These are phyloP conservation scores for Wickerhamomyces sp. DNA, from an alignment of 1,139 yeast genomes.

Conservation along the genomic window DNA sequence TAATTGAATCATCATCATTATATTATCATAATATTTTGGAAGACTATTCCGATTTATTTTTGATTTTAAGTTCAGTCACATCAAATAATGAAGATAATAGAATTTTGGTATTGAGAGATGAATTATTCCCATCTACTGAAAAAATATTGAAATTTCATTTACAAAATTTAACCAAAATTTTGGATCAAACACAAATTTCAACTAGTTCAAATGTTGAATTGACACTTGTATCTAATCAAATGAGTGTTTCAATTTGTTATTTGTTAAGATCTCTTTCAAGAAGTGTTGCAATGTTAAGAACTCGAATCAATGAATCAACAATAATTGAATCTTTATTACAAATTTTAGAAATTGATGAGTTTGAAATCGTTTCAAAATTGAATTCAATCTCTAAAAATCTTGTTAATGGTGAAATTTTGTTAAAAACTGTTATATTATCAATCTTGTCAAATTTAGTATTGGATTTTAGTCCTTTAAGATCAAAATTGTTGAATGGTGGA, in stretches of 20 bases:
- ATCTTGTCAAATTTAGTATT: slow-evolving; percentile 70
- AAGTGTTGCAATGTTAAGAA: slow-evolving; percentile 64
- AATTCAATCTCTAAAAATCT: slow-evolving; percentile 26
- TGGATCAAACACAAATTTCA: neutral
- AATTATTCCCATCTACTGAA: slow-evolving; percentile 24
- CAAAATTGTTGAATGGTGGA: slow-evolving; percentile 51
- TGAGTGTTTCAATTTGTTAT: slow-evolving; percentile 40
- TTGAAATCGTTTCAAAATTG: slow-evolving; percentile 8
- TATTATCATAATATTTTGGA: slow-evolving; percentile 18
- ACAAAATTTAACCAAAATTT: slow-evolving; percentile 15
- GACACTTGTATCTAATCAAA: slow-evolving; percentile 23
- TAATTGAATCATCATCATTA: slow-evolving; percentile 11
- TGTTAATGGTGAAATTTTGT: slow-evolving; percentile 28
- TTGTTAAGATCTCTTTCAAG: slow-evolving; percentile 69
- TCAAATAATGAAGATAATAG: slow-evolving; percentile 29
- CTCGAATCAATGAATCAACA: slow-evolving; percentile 56
- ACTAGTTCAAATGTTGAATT: slow-evolving; percentile 1
- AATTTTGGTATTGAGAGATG: slow-evolving; percentile 25
- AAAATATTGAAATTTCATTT: slow-evolving; percentile 26
- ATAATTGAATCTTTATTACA: slow-evolving; percentile 45
- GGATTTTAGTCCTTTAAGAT: slow-evolving; percentile 73
- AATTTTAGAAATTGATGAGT: slow-evolving; percentile 31
- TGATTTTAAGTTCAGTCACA: slow-evolving; percentile 29
- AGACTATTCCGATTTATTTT: slow-evolving; percentile 28
- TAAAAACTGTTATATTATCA: slow-evolving; percentile 60